A percentile compares a stretch with the other conserved stretches of the same genome.
These are phyloP conservation scores for Stagonosporopsis chrysanthemi DNA, from an alignment of 2,329 filamentous ascomycete species.

Conservation along the genomic window DNA sequence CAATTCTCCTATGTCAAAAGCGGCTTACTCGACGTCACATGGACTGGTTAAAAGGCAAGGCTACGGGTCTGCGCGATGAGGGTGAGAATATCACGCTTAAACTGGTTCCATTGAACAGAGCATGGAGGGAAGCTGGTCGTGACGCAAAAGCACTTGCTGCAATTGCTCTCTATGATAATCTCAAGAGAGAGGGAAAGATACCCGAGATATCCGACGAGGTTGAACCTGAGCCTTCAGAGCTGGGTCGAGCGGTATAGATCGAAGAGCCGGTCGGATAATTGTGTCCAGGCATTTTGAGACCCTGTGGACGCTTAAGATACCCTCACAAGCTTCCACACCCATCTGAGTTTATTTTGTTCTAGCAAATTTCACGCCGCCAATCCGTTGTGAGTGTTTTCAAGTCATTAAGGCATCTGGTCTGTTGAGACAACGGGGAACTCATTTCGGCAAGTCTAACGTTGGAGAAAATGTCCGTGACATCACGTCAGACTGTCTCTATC, in stretches of 20 bases:
- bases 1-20: constrained; percentile 64
- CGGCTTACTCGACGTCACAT: constrained; percentile 58
- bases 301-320: background rate
- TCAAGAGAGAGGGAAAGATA: constrained; percentile 58
- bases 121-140: constrained; percentile 63
- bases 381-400: background rate
- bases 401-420: no score
- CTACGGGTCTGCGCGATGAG: constrained; percentile 62
- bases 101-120: constrained; percentile 57
- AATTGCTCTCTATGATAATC: constrained; percentile 62
- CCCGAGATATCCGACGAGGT: constrained; percentile 27
- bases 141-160: constrained; percentile 66
- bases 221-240: constrained; percentile 20
- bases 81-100: constrained; percentile 68
- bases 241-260: background rate
- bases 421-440: no score
- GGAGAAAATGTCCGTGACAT: no score
- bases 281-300: background rate
- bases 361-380: no score
- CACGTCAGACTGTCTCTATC: no score
- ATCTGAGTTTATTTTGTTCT: no score
- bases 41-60: constrained; percentile 58
- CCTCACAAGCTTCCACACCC: no score
- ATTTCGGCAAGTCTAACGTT: no score
- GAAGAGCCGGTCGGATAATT: background rate